Conservation (phyloP, 768 basidiomycete species). For the Lactifluus rugatus region DNA sequence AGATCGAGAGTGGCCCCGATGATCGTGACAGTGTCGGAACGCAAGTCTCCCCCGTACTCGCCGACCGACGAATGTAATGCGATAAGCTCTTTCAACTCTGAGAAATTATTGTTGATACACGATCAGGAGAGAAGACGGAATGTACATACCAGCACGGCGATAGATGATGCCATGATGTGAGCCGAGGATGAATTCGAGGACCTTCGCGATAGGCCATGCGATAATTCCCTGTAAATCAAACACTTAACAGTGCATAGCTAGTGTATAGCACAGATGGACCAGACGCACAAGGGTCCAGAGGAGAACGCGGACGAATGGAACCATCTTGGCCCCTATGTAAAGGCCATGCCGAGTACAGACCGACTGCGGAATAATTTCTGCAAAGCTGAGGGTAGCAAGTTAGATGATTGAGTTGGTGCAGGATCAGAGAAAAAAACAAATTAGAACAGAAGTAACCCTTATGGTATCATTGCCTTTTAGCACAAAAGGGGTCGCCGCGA, state of each 20-base stretch:
- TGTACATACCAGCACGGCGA: conserved; percentile 42
- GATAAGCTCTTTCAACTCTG: conserved; percentile 77
- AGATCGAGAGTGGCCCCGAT: conserved; percentile 84
- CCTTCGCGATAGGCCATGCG: conserved; percentile 79
- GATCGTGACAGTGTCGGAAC: conserved; percentile 79
- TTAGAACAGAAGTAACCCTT: not conserved
- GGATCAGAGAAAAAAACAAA: not conserved
- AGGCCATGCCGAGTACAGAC: conserved; percentile 88
- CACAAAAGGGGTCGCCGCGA: not conserved
- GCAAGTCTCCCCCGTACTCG: conserved; percentile 75
- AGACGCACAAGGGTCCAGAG: conserved; percentile 56
- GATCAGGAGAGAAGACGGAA: not conserved
- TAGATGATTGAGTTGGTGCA: not conserved
- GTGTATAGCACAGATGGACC: not conserved
- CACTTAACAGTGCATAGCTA: not conserved
- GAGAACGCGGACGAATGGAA: conserved; percentile 51
- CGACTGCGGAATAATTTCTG: conserved; percentile 89
- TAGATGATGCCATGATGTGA: conserved; percentile 89
- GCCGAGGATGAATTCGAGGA: conserved; percentile 70
- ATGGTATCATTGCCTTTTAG: not conserved
- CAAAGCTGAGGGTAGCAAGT: conserved; percentile 42
- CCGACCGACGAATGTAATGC: conserved; percentile 73
- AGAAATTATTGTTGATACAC: not conserved
- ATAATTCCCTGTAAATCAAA: conserved; percentile 46
- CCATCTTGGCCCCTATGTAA: conserved; percentile 83